Conservation (phyloP, 176 grass and related monocot species). For the barley (Hordeum vulgare) region MorexV3_pseudomolecules_assembly NC_058523.1:538610791-538611290, state of each 20-base stretch:
- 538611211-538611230: constrained; percentile 68
- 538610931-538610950: constrained; percentile 16
- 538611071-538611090: neutral
- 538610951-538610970: constrained; percentile 28
- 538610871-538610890: constrained; percentile 33
- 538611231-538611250: constrained; percentile 78
- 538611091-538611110: constrained; percentile 5
- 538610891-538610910: constrained; percentile 23
- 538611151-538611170: too few relatives aligned
- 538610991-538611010: neutral
- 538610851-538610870: constrained; percentile 58
- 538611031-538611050: neutral
- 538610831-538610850: constrained; percentile 68
- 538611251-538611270: constrained; percentile 70
- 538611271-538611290: constrained; percentile 39
- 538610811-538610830: constrained; percentile 77
- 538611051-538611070: neutral
- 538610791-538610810: constrained; percentile 63
- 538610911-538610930: constrained; percentile 37
- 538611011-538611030: neutral
- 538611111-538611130: constrained; percentile 45
- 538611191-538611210: constrained; percentile 32
- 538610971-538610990: neutral
- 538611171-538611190: too few relatives aligned
- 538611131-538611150: constrained; percentile 25